A percentile compares a stretch with the other conserved stretches of the same genome.
These are phyloP conservation scores for Pseudogymnoascus sp. DNA, from an alignment of 2,329 filamentous ascomycete species.

Conservation along the genomic window DNA sequence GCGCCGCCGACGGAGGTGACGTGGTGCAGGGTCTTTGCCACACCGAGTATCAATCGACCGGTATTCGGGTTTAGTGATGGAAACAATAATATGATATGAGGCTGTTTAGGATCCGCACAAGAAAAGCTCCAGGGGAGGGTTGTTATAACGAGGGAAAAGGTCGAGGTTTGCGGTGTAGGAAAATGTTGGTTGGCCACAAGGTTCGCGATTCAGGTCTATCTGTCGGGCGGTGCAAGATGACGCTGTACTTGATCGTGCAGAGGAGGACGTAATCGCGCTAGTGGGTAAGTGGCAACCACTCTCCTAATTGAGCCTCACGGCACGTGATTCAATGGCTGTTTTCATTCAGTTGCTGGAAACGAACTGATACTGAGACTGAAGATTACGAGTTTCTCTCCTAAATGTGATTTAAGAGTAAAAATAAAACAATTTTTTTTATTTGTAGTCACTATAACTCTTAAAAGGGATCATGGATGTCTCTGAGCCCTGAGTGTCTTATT, in stretches of 20 bases:
- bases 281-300: neutral
- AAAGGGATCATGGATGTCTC: neutral
- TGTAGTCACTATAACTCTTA: neutral
- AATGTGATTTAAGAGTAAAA: neutral
- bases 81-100: slow-evolving; percentile 2
- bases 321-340: slow-evolving; percentile 2
- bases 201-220: slow-evolving; percentile 6
- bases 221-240: slow-evolving; percentile 6
- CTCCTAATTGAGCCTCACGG: neutral
- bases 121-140: neutral
- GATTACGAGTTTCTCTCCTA: neutral
- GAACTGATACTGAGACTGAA: neutral
- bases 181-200: neutral
- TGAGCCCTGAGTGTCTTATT: neutral
- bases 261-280: slow-evolving; percentile 7
- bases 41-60: neutral
- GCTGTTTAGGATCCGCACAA: neutral
- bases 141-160: slow-evolving; percentile 4
- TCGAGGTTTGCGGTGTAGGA: neutral
- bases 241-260: slow-evolving; percentile 1
- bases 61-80: neutral
- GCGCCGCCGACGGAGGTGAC: slow-evolving; percentile 3
- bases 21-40: slow-evolving; percentile 9
- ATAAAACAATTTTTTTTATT: neutral
- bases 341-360: neutral